These are phyloP conservation scores for Neurospora sp. DNA, from an alignment of 495 filamentous ascomycete species.

Conservation along the genomic window DNA sequence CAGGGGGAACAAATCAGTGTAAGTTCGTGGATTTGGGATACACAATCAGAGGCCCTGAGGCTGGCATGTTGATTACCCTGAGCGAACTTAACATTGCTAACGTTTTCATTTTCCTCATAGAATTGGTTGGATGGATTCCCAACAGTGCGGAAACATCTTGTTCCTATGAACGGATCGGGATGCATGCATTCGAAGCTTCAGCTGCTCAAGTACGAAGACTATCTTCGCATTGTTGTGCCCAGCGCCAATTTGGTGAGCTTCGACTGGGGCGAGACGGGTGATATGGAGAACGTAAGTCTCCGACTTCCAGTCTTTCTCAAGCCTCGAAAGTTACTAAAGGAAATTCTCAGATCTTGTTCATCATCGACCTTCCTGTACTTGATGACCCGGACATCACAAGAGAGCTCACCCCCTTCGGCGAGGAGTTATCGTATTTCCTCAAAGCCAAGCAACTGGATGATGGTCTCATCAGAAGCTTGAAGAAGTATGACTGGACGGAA, in stretches of 20 bases:
- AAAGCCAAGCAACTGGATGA: slow-evolving; percentile 54
- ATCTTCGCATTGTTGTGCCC: slow-evolving; percentile 68
- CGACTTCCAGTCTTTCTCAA: background rate
- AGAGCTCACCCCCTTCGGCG: slow-evolving; percentile 50
- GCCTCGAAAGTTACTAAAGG: background rate
- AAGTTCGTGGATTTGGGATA: background rate
- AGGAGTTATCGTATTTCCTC: slow-evolving; percentile 63
- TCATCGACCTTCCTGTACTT: slow-evolving; percentile 71
- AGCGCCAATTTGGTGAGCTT: slow-evolving; percentile 70
- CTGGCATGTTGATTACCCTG: background rate
- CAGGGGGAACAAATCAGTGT: background rate
- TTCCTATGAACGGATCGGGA: slow-evolving; percentile 39
- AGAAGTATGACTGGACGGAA: slow-evolving; percentile 63
- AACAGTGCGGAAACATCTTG: background rate
- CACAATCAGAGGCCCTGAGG: background rate
- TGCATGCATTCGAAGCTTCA: slow-evolving; percentile 87
- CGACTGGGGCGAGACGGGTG: slow-evolving; percentile 76
- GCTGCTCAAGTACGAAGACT: slow-evolving; percentile 58
- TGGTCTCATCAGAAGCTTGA: slow-evolving; percentile 47
- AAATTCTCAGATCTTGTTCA: slow-evolving; percentile 52
- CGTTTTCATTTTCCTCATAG: background rate
- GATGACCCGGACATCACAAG: slow-evolving; percentile 16
- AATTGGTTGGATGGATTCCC: background rate
- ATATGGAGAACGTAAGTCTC: slow-evolving; percentile 64
- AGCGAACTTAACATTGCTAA: background rate